These are phyloP conservation scores for Neurospora sublineolata DNA, from an alignment of 495 filamentous ascomycete species.

Conservation along the genomic window DNA sequence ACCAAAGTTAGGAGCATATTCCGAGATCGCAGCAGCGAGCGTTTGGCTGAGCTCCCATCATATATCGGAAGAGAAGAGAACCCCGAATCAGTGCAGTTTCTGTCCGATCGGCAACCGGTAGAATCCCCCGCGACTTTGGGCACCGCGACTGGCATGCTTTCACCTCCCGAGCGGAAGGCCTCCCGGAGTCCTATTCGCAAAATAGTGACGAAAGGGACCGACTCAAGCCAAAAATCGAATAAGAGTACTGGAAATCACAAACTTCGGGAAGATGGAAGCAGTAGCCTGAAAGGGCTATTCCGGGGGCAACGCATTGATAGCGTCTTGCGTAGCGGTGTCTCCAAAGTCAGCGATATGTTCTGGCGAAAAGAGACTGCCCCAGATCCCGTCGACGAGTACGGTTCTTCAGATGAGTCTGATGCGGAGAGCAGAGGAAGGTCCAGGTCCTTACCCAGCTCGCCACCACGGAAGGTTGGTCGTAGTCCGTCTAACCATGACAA, in stretches of 20 bases:
- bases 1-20: constrained; percentile 36
- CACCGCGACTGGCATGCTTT: constrained; percentile 6
- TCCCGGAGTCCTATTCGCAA: constrained; percentile 31
- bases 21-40: constrained; percentile 35
- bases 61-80: constrained; percentile 16
- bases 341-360: constrained; percentile 37
- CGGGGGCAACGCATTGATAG: constrained; percentile 36
- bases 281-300: constrained; percentile 32
- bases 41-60: constrained; percentile 10
- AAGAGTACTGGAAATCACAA: constrained; percentile 27
- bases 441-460: constrained; percentile 15
- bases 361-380: constrained; percentile 30
- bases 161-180: constrained; percentile 15
- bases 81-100: constrained; percentile 3
- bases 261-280: constrained; percentile 29
- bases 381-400: constrained; percentile 12
- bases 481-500: constrained; percentile 13
- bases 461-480: neutral
- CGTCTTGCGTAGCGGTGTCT: constrained; percentile 36
- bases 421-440: constrained; percentile 24
- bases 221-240: constrained; percentile 27
- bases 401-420: constrained; percentile 31
- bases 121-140: constrained; percentile 14
- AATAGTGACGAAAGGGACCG: constrained; percentile 14
- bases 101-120: constrained; percentile 8